These are phyloP conservation scores for Colletotrichum shisoi DNA, from an alignment of 2,329 filamentous ascomycete genomes.

Conservation along the genomic window DNA sequence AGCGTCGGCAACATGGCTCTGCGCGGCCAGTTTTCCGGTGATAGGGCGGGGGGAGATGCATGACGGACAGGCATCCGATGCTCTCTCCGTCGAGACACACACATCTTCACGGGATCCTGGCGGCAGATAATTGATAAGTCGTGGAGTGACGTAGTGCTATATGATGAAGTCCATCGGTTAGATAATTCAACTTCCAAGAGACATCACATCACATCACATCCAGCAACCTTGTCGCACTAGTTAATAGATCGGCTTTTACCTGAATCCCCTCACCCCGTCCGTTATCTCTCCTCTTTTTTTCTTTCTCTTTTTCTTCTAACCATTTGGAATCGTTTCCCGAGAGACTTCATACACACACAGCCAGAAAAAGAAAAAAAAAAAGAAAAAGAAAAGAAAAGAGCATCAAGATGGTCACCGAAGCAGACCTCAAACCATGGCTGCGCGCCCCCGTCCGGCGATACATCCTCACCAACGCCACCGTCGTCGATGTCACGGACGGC, in stretches of 20 bases:
- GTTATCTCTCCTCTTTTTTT: not conserved
- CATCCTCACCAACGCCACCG: conserved; percentile 54
- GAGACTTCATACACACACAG: too few relatives aligned
- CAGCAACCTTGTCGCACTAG: not conserved
- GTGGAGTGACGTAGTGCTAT: not conserved
- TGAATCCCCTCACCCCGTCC: not conserved
- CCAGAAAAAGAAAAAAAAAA: too few relatives aligned
- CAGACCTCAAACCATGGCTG: conserved; percentile 49
- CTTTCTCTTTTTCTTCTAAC: not conserved
- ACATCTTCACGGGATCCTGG: too few relatives aligned
- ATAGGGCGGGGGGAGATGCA: not conserved
- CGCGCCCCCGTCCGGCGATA: conserved; percentile 45
- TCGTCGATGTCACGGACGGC: conserved; percentile 53
- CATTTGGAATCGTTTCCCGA: not conserved
- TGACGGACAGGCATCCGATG: conserved; percentile 10
- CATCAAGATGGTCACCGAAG: conserved; percentile 41
- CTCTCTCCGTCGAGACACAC: too few relatives aligned
- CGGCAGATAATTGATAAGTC: not conserved
- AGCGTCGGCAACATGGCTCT: conserved; percentile 25
- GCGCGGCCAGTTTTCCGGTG: conserved; percentile 1
- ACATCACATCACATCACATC: not conserved
- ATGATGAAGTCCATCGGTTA: conserved; percentile 17
- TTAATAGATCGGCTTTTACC: not conserved
- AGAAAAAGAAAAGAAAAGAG: too few relatives aligned
- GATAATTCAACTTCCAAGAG: not conserved